Base-by-base conservation (phyloP, 768 basidiomycete genomes). In the Crepidotus variabilis region DNA sequence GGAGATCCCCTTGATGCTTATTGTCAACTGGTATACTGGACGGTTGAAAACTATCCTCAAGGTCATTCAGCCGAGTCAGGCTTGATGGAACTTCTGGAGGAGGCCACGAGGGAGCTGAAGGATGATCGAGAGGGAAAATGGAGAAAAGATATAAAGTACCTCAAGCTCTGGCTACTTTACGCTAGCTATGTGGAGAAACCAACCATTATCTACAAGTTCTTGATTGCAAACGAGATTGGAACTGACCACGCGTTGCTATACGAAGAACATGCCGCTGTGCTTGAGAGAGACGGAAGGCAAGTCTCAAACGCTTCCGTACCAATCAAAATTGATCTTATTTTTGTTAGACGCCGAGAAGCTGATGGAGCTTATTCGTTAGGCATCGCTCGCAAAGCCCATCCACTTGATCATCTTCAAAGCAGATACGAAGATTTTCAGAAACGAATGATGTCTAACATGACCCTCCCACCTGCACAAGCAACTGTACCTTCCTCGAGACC, bases 121-220 rank as follows among this genome's bases (percentile, higher is more conserved):
- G 86, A 88, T 62, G 76, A 92, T 62, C 78, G 87, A 52, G 86
- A 78, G 23, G 86, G 88, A 0, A 77, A 76, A 58, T 98, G 92
- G 84, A 81, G 79, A 63, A 79, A 76, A 54, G 93, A 98, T 65
- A 66, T 92, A 57, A 85, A 90, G 56, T 97, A 98, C 70, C 79
- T 98, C 54, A 93, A 94, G 67, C 75, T 98, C 14, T 99, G 97
- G 97, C 78, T 94, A 51, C 82, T 94, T 48, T 99, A 98, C 69
- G 90, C 95, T 14, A 87, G 86, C 68, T 89, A 92, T 67, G 92
- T 98, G 51, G 95, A 98, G 73, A 85, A 85, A 65, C 88, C 94
- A 43, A 84, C 84, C 14, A 81, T 94, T 69, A 88, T 98, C 61
- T 98, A 90, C 78, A 82, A 85, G 60, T 98, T 94, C 72, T 72